Percentiles rank a stretch among this genome's conserved stretches.
These are phyloP conservation scores for Salvia sclarea DNA, from an alignment of 305 asterid species.

Conservation along the genomic window DNA sequence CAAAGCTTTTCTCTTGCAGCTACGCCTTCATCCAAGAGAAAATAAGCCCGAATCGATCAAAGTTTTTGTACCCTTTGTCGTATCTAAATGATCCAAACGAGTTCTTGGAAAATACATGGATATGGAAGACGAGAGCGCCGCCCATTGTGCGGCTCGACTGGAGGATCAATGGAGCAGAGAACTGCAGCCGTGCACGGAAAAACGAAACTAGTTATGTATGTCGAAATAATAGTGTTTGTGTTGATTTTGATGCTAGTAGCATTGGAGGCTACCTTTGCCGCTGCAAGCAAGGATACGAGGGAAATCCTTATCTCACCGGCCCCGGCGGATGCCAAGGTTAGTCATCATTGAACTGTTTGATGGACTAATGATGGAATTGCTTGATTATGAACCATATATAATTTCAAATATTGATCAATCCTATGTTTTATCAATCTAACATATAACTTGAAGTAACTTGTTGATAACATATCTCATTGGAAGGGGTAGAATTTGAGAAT, in stretches of 20 bases:
- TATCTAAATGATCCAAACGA: not conserved
- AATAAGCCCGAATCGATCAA: not conserved
- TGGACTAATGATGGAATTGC: too few species aligned
- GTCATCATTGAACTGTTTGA: too few species aligned
- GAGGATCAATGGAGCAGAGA: conserved; percentile 10
- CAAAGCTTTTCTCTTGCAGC: conserved; percentile 22
- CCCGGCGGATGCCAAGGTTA: not conserved
- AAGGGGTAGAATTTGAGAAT: too few species aligned
- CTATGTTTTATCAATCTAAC: too few species aligned
- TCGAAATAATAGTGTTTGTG: not conserved
- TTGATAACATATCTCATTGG: too few species aligned
- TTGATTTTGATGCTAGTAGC: not conserved
- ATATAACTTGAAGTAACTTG: too few species aligned
- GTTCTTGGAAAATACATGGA: not conserved
- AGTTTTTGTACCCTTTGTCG: not conserved
- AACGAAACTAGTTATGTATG: not conserved
- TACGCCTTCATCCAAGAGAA: conserved; percentile 19
- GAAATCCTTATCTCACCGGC: conserved; percentile 23
- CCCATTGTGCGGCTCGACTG: conserved; percentile 25
- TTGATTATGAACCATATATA: too few species aligned
- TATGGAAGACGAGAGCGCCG: not conserved
- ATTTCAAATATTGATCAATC: too few species aligned
- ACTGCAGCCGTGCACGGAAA: not conserved
- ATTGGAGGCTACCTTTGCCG: conserved; percentile 27
- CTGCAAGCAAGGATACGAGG: conserved; percentile 16